Evolutionary conservation across 2,329 filamentous ascomycete genomes (phyloP).

Genomic region (Epichloe hybrida): DNA sequence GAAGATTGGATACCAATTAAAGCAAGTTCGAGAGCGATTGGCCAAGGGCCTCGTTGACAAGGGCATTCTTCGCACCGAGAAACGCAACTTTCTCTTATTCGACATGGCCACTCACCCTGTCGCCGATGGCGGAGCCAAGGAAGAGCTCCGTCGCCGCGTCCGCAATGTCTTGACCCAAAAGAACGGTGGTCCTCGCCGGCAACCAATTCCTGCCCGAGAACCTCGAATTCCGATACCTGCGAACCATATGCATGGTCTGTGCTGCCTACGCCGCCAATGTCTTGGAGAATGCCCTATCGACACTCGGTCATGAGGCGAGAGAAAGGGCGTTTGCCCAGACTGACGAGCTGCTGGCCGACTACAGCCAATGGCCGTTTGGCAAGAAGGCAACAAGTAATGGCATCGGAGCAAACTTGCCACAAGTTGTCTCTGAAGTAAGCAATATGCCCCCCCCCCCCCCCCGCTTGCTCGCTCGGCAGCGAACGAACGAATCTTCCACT

Average conservation of each 20-base stretch:
- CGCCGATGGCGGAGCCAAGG: conserved; percentile 90
- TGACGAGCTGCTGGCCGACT: conserved; percentile 88
- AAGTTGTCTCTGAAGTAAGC: conserved; percentile 62
- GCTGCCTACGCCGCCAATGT: conserved; percentile 97
- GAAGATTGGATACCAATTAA: conserved; percentile 99
- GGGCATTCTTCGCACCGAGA: conserved; percentile 94
- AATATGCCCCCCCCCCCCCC: no score
- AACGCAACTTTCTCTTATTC: conserved; percentile 98
- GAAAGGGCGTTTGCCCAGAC: conserved; percentile 95
- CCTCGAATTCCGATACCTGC: conserved; percentile 83
- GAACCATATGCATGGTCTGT: conserved; percentile 93
- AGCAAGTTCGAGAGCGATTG: conserved; percentile 94
- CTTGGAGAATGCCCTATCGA: conserved; percentile 90
- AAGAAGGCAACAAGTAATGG: conserved; percentile 67
- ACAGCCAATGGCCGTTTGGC: conserved; percentile 94
- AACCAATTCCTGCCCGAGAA: conserved; percentile 88
- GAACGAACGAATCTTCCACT: background rate
- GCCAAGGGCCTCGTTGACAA: conserved; percentile 98
- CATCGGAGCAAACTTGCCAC: conserved; percentile 83
- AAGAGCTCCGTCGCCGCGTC: conserved; percentile 87
- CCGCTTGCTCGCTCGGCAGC: background rate
- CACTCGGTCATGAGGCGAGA: conserved; percentile 82
- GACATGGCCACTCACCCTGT: conserved; percentile 99
- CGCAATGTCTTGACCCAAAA: conserved; percentile 81
- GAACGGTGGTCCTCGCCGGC: conserved; percentile 77